A percentile compares a stretch with the other conserved stretches of the same genome.
Conservation (phyloP, 2,329 filamentous ascomycete genomes). For the Sarocladium oryzae region DNA sequence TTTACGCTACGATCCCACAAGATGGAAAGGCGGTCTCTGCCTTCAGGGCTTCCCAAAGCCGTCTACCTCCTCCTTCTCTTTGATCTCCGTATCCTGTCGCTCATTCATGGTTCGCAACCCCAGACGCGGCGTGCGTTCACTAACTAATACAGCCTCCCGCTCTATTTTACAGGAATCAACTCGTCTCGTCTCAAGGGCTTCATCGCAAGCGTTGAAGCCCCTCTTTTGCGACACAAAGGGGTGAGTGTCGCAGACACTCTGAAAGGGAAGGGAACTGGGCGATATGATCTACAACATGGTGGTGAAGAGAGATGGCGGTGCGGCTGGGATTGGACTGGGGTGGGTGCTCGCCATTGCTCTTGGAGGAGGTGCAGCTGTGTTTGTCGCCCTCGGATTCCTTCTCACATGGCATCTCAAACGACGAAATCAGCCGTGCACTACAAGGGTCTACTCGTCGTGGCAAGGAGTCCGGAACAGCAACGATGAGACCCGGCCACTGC, state of each 20-base stretch:
- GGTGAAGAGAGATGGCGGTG: neutral
- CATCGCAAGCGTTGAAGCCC: neutral
- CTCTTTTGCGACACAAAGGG: neutral
- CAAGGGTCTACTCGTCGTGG: slow-evolving; percentile 21
- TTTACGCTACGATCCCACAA: slow-evolving; percentile 9
- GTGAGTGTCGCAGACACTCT: neutral
- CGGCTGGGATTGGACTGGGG: slow-evolving; percentile 24
- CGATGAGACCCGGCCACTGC: slow-evolving; percentile 14
- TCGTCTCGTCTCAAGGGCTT: neutral
- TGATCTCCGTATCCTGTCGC: slow-evolving; percentile 6
- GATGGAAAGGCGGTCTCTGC: neutral
- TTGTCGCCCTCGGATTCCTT: slow-evolving; percentile 34
- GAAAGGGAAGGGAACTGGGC: neutral
- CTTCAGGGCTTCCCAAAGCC: neutral
- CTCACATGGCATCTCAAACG: slow-evolving; percentile 31
- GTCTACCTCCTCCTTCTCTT: slow-evolving; percentile 1
- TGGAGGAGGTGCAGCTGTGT: slow-evolving; percentile 39
- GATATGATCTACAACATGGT: neutral
- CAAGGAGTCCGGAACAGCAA: neutral
- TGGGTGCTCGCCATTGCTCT: slow-evolving; percentile 40
- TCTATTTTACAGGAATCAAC: neutral
- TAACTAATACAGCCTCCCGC: slow-evolving; percentile 1
- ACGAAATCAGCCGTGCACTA: slow-evolving; percentile 15
- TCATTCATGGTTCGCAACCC: neutral
- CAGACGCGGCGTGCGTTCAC: neutral